Evolutionary conservation across 2,329 filamentous ascomycete genomes (phyloP).

Genomic region (Neobulgaria alba): DNA sequence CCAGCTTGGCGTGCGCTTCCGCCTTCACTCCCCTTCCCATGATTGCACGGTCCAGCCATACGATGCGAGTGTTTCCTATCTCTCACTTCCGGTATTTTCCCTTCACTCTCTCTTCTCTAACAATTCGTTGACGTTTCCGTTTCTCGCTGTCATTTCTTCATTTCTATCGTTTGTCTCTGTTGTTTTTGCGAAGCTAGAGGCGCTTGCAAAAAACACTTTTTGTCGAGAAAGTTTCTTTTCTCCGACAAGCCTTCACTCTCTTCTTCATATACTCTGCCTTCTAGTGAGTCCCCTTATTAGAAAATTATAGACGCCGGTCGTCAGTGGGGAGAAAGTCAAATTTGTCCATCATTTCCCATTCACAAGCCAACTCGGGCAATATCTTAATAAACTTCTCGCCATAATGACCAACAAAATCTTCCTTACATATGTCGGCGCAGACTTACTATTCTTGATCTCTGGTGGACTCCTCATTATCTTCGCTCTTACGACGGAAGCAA

Average conservation of each 20-base stretch:
- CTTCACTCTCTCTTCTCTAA: constrained; percentile 7
- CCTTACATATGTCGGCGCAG: constrained; percentile 39
- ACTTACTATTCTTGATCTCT: constrained; percentile 42
- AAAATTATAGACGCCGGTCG: constrained; percentile 27
- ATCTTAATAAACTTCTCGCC: not conserved
- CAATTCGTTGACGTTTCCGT: constrained; percentile 11
- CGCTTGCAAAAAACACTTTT: constrained; percentile 5
- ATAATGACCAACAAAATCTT: constrained; percentile 44
- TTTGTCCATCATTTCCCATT: not conserved
- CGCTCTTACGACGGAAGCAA: constrained; percentile 39
- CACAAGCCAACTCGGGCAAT: not conserved
- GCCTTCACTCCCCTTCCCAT: constrained; percentile 5
- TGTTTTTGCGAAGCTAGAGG: too few relatives aligned
- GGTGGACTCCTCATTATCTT: constrained; percentile 44
- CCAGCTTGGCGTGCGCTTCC: too few relatives aligned
- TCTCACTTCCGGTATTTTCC: constrained; percentile 7
- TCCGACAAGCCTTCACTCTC: constrained; percentile 9
- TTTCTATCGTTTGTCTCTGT: constrained; percentile 7
- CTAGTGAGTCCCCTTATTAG: constrained; percentile 1
- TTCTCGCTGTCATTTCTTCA: constrained; percentile 9
- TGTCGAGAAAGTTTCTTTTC: constrained; percentile 4
- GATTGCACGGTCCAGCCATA: constrained; percentile 7
- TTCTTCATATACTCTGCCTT: constrained; percentile 7
- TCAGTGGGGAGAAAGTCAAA: constrained; percentile 13
- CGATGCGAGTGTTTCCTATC: constrained; percentile 19